Evolutionary conservation across 2,329 filamentous ascomycete species (phyloP).

Genomic region (Diplodia seriata): DNA sequence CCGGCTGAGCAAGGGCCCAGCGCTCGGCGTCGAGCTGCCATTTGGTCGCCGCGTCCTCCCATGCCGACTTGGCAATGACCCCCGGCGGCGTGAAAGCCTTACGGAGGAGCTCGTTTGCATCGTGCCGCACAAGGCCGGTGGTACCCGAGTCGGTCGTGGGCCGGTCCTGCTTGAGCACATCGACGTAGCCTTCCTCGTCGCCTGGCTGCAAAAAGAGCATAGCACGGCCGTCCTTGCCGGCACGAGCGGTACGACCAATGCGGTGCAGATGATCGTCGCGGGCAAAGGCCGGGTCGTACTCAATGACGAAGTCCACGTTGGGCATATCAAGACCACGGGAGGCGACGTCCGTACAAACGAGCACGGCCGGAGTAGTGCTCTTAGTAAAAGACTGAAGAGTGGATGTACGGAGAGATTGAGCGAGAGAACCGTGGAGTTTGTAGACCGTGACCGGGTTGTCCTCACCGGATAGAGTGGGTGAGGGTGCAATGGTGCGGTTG

Average conservation of each 20-base stretch:
- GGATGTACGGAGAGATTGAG: conserved; percentile 84
- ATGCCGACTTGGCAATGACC: conserved; percentile 49
- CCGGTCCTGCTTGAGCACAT: conserved; percentile 64
- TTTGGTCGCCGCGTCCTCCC: conserved; percentile 71
- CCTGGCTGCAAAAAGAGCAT: conserved; percentile 90
- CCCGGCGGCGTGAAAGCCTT: conserved; percentile 62
- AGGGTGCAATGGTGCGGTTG: conserved; percentile 70
- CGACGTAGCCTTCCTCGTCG: conserved; percentile 88
- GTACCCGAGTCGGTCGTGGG: conserved; percentile 39
- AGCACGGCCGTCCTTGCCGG: conserved; percentile 85
- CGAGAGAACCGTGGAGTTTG: conserved; percentile 89
- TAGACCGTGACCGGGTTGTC: conserved; percentile 82
- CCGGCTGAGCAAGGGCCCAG: conserved; percentile 68
- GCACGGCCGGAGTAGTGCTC: conserved; percentile 75
- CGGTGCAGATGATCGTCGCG: conserved; percentile 93
- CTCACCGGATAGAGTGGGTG: conserved; percentile 67
- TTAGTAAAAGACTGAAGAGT: conserved; percentile 82
- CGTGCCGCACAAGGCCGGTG: conserved; percentile 60
- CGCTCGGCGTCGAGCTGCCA: conserved; percentile 71
- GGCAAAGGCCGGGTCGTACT: conserved; percentile 95
- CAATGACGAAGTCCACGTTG: conserved; percentile 91
- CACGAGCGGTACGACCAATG: conserved; percentile 91
- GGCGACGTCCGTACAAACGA: conserved; percentile 94
- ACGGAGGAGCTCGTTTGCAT: conserved; percentile 70
- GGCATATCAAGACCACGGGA: conserved; percentile 95